phyloP scores from a whole-genome alignment of 345 rosid genomes.

The Acer campestre region DNA sequence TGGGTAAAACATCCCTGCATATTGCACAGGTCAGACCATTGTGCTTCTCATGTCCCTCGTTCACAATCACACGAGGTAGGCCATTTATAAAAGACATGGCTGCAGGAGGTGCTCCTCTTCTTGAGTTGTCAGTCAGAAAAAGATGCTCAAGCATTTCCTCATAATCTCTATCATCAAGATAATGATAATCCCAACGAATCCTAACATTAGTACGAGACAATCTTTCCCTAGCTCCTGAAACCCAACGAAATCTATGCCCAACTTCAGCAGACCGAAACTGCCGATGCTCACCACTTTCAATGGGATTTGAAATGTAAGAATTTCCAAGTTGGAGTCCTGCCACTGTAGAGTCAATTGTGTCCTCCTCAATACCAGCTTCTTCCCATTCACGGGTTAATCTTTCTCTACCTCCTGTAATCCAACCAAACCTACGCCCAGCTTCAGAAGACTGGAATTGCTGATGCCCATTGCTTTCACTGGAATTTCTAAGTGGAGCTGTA shows the following conservation, averaged over 20 bases:
- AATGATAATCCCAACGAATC: constrained; percentile 62
- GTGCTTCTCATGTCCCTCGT: constrained; percentile 48
- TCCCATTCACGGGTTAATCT: constrained; percentile 26
- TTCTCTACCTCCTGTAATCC: constrained; percentile 46
- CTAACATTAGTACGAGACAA: constrained; percentile 35
- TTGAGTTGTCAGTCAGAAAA: constrained; percentile 66
- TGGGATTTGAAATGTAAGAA: constrained; percentile 1
- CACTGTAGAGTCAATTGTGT: not conserved
- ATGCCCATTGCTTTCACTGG: constrained; percentile 45
- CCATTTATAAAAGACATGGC: constrained; percentile 59
- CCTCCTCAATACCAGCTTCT: not conserved
- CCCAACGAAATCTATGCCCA: constrained; percentile 36
- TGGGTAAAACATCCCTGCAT: constrained; percentile 72
- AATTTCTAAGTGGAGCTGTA: constrained; percentile 27
- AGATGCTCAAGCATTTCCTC: constrained; percentile 77
- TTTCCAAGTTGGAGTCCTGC: not conserved
- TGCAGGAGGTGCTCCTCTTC: constrained; percentile 95
- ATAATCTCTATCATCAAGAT: constrained; percentile 65
- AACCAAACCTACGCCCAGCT: constrained; percentile 33
- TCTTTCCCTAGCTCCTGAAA: constrained; percentile 44
- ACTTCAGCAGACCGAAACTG: constrained; percentile 44
- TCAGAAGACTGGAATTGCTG: constrained; percentile 41
- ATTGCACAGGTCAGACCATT: constrained; percentile 71
- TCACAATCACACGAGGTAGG: constrained; percentile 56
- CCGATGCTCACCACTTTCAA: constrained; percentile 8